Evolutionary conservation across 371 early-diverging fungal genomes (phyloP).

Genomic region (Zopfochytrium polystomum): DNA sequence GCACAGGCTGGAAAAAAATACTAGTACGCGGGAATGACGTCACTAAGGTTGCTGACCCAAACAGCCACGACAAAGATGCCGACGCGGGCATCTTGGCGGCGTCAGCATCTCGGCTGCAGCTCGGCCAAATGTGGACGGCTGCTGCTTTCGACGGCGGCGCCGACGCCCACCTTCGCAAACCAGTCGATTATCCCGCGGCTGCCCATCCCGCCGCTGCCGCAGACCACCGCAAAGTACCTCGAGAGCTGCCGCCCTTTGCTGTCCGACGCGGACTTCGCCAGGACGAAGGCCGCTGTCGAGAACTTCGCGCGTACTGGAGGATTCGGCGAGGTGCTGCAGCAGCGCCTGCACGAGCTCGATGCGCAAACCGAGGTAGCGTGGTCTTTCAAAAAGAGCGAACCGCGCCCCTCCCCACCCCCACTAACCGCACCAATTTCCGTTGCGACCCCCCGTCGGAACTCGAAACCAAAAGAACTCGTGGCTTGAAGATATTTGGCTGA

Average conservation of each 20-base stretch:
- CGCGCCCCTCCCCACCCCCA: too few relatives aligned
- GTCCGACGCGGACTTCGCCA: constrained; percentile 62
- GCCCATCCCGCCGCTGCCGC: constrained; percentile 75
- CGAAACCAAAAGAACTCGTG: constrained; percentile 59
- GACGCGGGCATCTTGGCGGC: too few relatives aligned
- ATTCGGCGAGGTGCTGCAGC: constrained; percentile 77
- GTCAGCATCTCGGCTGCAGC: too few relatives aligned
- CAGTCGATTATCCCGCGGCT: constrained; percentile 45
- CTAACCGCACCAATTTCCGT: too few relatives aligned
- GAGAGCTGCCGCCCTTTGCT: constrained; percentile 74
- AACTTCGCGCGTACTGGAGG: constrained; percentile 83
- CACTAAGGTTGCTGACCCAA: too few relatives aligned
- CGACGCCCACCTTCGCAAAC: too few relatives aligned
- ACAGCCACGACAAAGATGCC: too few relatives aligned
- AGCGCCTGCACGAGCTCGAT: constrained; percentile 57
- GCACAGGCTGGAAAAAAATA: too few relatives aligned
- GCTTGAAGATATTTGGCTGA: constrained; percentile 88
- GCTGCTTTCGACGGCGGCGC: too few relatives aligned
- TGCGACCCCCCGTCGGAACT: neutral
- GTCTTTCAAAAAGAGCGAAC: too few relatives aligned
- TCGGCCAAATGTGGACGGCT: too few relatives aligned
- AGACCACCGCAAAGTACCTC: constrained; percentile 79
- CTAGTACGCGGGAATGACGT: too few relatives aligned
- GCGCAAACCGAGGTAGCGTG: constrained; percentile 32
- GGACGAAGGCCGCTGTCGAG: constrained; percentile 69